Evolutionary conservation across 345 rosid species (phyloP).

Genomic region (Gynandropsis gynandra): DNA sequence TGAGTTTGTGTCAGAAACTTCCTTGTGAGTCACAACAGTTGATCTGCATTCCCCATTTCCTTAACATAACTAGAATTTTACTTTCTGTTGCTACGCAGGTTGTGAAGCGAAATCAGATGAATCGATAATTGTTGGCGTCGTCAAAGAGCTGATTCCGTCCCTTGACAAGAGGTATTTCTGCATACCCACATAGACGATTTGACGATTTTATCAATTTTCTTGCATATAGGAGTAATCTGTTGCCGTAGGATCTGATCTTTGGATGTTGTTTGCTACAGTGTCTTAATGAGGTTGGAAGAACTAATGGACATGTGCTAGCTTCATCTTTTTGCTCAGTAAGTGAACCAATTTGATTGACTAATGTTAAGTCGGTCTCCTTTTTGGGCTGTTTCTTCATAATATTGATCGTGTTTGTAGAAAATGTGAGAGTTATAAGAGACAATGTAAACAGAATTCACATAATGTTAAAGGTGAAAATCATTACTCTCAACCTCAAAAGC

Average conservation of each 20-base stretch:
- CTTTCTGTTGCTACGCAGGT: too few species aligned
- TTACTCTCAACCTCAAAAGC: too few species aligned
- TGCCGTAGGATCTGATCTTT: background rate
- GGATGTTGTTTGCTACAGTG: constrained; percentile 14
- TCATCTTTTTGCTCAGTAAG: too few species aligned
- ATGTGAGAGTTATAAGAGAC: too few species aligned
- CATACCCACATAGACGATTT: background rate
- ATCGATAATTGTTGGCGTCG: background rate
- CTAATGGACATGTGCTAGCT: constrained; percentile 22
- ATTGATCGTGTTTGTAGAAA: too few species aligned
- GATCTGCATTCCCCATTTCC: background rate
- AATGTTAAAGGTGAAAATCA: too few species aligned
- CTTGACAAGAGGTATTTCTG: too few species aligned
- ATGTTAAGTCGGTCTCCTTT: too few species aligned
- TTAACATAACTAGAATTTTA: background rate
- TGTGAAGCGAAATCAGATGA: background rate
- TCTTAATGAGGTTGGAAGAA: constrained; percentile 33
- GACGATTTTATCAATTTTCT: background rate
- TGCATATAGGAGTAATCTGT: too few species aligned
- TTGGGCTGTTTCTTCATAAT: too few species aligned
- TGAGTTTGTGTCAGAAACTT: background rate
- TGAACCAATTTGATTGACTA: too few species aligned
- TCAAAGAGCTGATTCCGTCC: background rate
- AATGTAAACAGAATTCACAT: too few species aligned
- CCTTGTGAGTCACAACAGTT: background rate